Percentiles rank a stretch among this genome's conserved stretches.
phyloP scores from a whole-genome alignment of 345 rosid species.

The Anastatica hierochuntica region DNA sequence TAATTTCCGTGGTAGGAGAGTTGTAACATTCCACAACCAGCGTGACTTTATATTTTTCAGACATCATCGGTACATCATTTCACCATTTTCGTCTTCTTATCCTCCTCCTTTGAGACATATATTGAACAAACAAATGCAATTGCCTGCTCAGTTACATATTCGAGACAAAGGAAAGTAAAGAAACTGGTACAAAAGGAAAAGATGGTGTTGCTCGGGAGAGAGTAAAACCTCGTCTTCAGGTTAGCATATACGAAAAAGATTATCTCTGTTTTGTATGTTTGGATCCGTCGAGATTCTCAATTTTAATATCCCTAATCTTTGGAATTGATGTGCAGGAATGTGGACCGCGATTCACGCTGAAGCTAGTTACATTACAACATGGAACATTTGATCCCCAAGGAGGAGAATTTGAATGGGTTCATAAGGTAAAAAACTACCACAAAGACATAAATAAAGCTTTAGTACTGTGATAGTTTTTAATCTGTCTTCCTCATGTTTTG shows the following conservation, averaged over 20 bases:
- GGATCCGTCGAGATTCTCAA: neutral
- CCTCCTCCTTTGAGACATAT: neutral
- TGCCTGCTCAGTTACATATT: constrained; percentile 60
- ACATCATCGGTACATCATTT: constrained; percentile 64
- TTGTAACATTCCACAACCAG: constrained; percentile 94
- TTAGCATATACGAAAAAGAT: constrained; percentile 2
- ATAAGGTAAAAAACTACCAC: constrained; percentile 51
- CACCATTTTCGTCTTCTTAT: neutral
- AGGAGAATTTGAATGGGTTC: constrained; percentile 94
- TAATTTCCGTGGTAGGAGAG: constrained; percentile 76
- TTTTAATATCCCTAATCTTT: neutral
- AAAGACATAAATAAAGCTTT: no score
- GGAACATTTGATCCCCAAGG: constrained; percentile 85
- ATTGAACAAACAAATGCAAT: neutral
- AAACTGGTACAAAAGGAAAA: constrained; percentile 37
- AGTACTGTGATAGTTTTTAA: neutral
- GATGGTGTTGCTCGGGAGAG: constrained; percentile 37
- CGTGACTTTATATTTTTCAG: constrained; percentile 89
- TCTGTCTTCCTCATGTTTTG: neutral
- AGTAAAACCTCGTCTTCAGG: constrained; percentile 82
- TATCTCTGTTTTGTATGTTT: neutral
- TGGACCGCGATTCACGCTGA: constrained; percentile 82
- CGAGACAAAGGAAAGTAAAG: constrained; percentile 58
- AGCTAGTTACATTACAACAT: constrained; percentile 69
- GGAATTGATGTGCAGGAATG: constrained; percentile 45